Base-by-base conservation (phyloP, 192 early-diverging fungal genomes). In the Cladochytrium replicatum region DNA sequence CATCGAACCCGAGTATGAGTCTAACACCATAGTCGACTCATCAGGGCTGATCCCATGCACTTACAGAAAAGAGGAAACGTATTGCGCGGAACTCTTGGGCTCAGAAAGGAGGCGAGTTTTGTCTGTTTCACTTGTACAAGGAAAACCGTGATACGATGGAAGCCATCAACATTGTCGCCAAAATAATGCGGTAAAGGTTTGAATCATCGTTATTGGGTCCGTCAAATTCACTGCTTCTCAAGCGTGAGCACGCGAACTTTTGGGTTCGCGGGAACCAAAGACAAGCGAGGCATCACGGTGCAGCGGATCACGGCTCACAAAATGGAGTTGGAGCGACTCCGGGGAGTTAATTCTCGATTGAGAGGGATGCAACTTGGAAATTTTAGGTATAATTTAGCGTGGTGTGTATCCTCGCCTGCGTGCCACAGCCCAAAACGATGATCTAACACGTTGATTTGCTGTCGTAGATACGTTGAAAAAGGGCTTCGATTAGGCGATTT, bases 101-200 rank as follows among this genome's bases (percentile, higher is more conserved):
- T 6, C 70, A 66, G n/a, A 17, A 63, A 0, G 71, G 72, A 6
- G 93, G 91, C 27, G 71, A 89, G 25, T 89, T 81, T 52, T 73
- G 77, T 50, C 71, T 86, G 38, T 97, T 97, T 68, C 75, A 80
- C 25, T 58, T 99, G 60, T 88, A 84, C 62, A 99, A 99, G 64
- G 85, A 92, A 48, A 91, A 93, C 65, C 71, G 62, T 31, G 96
- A 99, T 55, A 89, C 93, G 2, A 90, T 93, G 84, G 84, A 87
- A 6, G 83, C 81, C 0, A 54, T 93, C 32, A 77, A 78, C 48
- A 68, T 50, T 23, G 47, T 91, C 25, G 57, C 81, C 1, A 71
- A 66, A 6, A 40, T 60, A 4, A 41, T 81, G 29, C 55, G 50
- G 75, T 77, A 46, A 13, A 57, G 11, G 19, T 23, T 32, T 13